Evolutionary conservation across 169 alveolate species (phyloP).

Genomic region (Plasmodium relictum): DNA sequence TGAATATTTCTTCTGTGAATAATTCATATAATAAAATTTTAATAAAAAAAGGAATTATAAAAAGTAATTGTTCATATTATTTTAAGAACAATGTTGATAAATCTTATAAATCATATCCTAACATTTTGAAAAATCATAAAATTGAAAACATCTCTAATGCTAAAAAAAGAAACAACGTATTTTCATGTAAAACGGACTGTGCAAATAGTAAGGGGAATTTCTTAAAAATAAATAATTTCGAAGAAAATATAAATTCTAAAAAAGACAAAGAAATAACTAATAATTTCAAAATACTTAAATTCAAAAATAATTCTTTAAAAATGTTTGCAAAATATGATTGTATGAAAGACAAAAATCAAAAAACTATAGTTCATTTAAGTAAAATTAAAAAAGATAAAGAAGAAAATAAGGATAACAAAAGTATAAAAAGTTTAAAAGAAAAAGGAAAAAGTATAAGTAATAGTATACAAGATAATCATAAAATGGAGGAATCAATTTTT

Average conservation of each 20-base stretch:
- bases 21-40: neutral
- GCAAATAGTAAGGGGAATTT: neutral
- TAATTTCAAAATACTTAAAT: no score
- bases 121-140: neutral
- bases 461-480: neutral
- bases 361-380: neutral
- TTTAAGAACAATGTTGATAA: conserved; percentile 19
- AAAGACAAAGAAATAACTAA: no score
- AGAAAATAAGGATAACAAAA: neutral
- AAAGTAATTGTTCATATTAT: conserved; percentile 30
- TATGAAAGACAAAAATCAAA: no score
- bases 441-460: no score
- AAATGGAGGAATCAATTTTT: neutral
- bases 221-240: no score
- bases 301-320: no score
- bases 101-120: neutral
- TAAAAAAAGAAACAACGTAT: neutral
- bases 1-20: no score
- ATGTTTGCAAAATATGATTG: no score
- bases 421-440: no score
- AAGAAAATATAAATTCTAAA: no score
- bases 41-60: conserved; percentile 34
- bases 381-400: neutral
- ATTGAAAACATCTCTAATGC: neutral
- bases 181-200: neutral